phyloP scores from a whole-genome alignment of 129 eudicot genomes.

The Arctium minus region DNA sequence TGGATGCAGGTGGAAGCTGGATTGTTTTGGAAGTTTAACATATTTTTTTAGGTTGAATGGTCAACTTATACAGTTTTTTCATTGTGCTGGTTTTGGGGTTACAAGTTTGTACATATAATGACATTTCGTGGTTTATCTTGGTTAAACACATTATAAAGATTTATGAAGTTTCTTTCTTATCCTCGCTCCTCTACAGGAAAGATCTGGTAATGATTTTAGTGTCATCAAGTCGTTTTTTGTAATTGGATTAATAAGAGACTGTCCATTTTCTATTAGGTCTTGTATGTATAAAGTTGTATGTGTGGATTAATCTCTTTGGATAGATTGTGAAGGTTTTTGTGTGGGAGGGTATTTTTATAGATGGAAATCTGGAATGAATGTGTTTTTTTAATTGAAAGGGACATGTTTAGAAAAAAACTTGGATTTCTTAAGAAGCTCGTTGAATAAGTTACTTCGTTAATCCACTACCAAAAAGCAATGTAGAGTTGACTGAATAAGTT shows the following conservation, averaged over 20 bases:
- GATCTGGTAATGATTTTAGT: not conserved
- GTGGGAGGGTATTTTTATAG: no score
- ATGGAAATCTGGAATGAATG: no score
- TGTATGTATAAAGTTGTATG: no score
- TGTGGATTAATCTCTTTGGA: no score
- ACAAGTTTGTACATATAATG: conserved; percentile 48
- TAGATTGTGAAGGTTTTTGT: no score
- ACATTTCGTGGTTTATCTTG: conserved; percentile 3
- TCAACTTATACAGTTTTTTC: conserved; percentile 3
- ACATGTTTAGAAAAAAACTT: no score
- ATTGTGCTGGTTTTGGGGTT: conserved; percentile 21
- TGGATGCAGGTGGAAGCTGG: conserved; percentile 57
- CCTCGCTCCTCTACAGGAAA: not conserved
- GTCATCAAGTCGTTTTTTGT: not conserved
- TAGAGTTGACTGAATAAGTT: no score
- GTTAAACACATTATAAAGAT: conserved; percentile 13
- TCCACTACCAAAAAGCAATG: no score
- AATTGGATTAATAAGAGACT: not conserved
- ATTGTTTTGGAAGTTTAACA: conserved; percentile 17
- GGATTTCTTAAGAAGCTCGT: no score
- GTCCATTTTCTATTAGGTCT: no score
- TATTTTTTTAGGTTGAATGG: conserved; percentile 18
- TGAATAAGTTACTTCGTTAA: no score
- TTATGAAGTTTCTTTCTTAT: not conserved
- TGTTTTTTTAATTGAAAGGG: no score